Evolutionary conservation across 2,329 filamentous ascomycete genomes (phyloP), one percentile per base, ranked within the genome.

Genomic region (Colletotrichum euphorbiae): DNA sequence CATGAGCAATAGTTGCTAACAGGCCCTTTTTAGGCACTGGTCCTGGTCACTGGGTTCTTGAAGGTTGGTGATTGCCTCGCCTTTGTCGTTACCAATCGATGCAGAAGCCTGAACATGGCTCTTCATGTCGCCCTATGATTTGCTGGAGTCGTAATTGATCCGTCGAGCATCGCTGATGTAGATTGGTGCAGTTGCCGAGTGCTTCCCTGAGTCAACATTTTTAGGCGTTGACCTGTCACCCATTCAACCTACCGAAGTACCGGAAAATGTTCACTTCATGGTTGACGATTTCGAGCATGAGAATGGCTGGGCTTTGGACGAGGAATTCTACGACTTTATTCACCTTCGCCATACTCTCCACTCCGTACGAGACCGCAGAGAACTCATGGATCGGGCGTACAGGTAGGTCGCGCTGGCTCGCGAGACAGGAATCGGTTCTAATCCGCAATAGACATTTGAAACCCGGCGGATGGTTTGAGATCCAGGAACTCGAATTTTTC

Each of bases 271-370:
- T n/a, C 78, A 80, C 24, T 86, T 86, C 69, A 79, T 83, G 24
- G 81, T 86, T 43, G 84, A 85, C 72, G 84, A 86, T 71, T 82
- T 86, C 58, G 84, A 86, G 67, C 80, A 82, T 50, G 79, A 80
- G 55, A 82, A 81, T 17, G 83, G 84, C 15, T 86, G 84, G 84
- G 78, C 80, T 3, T 81, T 84, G 62, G 75, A 78, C 6, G 79
- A 81, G 4, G 75, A 81, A 68, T 76, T 77, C 15, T 84, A 84
- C 61, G 84, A 86, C 71, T 84, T 77, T 66, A 82, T 86, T 58
- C 84, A 86, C 70, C 76, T 85, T 33, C 82, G 84, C 6, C 80
- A 85, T 70, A 78, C 80, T 1, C 71, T 84, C 4, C 81, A 82
- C 68, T 82, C 82, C 0, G 79, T 86, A 55, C 77, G 79, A 21